Evolutionary conservation across 805 yeast genomes (phyloP).

Genomic region (Wickerhamomyces strasburgensis): DNA sequence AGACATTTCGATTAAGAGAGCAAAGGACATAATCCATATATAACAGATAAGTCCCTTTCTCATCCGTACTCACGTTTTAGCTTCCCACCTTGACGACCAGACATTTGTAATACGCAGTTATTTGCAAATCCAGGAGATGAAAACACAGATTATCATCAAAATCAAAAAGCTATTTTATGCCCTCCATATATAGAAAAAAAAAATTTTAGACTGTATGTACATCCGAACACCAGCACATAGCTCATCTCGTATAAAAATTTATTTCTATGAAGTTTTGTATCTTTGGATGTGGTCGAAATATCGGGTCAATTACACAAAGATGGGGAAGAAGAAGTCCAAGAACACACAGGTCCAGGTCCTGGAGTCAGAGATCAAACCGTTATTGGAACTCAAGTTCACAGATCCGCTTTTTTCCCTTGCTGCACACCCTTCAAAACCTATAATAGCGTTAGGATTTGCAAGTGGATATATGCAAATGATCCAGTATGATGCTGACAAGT

Average conservation of each 20-base stretch:
- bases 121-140: too few relatives aligned
- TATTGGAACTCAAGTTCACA: constrained; percentile 33
- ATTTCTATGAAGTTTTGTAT: neutral
- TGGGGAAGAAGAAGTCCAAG: constrained; percentile 21
- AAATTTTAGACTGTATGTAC: too few relatives aligned
- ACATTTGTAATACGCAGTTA: constrained; percentile 48
- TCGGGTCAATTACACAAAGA: too few relatives aligned
- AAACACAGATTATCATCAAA: too few relatives aligned
- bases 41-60: neutral
- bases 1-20: too few relatives aligned
- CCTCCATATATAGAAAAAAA: too few relatives aligned
- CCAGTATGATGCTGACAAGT: constrained; percentile 46
- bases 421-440: constrained; percentile 69
- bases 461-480: constrained; percentile 70
- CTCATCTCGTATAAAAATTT: neutral
- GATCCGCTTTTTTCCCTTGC: constrained; percentile 75
- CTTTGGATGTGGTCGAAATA: neutral
- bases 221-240: too few relatives aligned
- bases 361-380: constrained; percentile 24
- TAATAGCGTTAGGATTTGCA: constrained; percentile 69
- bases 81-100: constrained; percentile 97
- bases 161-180: too few relatives aligned
- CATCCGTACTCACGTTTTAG: constrained; percentile 63
- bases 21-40: neutral
- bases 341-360: constrained; percentile 14